Base-by-base conservation (phyloP, 805 yeast genomes). In the Kodamaea kaohsiungensis region DNA sequence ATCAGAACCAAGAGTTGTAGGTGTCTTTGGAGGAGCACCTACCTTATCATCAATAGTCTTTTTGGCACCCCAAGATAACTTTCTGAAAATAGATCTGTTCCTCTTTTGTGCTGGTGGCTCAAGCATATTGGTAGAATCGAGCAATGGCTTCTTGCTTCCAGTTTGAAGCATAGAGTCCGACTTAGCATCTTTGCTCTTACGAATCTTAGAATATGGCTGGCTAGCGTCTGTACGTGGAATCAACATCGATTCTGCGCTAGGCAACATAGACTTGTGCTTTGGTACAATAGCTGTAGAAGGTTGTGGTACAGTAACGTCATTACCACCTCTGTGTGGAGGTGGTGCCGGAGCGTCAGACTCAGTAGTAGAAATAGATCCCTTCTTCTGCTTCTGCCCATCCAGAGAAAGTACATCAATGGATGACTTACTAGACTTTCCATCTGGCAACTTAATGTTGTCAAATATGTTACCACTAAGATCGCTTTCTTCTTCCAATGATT, bases 391-490 rank as follows among this genome's bases (percentile, higher is more conserved):
- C 46, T 33, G 49, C 5, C 39, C 46, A 7, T 53, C 52, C 27
- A 42, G 38, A 5, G 47, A 33, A 19, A 47, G 27, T 17, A 42
- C 45, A n/a, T 48, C 49, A 18, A 46, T 47, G 15, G 56, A 53
- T 3, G 55, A 55, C 46, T 52, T 56, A 40, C 49, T 52, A 10
- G 58, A 48, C 48, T 64, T 55, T 72, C 75, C 74, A 42, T 78
- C 78, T 7, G 86, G 87, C 54, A 82, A 65, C 59, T 77, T 76
- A 56, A 79, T 72, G 52, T 71, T 71, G 56, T 79, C 83, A 64
- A 80, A 79, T 25, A 77, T 70, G 22, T 68, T 51, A 8, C 56
- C 57, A 42, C 60, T 65, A n/a, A 59, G 54, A 6, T 56, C 65
- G 35, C 62, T 61, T n/a, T 65, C 70, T 13, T 66, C 72, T 2